Conservation (phyloP, 2,329 filamentous ascomycete genomes). For the Furcasterigmium furcatum region DNA sequence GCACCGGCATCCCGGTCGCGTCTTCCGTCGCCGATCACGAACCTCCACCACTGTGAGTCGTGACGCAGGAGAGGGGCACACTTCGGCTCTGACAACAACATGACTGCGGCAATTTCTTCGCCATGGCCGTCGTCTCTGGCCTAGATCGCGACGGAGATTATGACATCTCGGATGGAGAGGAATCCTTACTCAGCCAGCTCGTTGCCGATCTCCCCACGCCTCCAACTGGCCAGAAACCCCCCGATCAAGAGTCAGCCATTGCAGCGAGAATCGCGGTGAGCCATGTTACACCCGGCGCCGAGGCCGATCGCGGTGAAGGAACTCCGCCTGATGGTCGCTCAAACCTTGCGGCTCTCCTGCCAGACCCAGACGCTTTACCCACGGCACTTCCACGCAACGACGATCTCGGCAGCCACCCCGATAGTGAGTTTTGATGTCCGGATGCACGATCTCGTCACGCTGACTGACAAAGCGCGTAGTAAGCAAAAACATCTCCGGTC, state of each 20-base stretch:
- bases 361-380: slow-evolving; percentile 4
- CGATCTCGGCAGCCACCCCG: slow-evolving; percentile 40
- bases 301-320: no score
- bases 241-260: background rate
- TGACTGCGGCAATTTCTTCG: background rate
- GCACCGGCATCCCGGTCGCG: background rate
- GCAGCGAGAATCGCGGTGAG: background rate
- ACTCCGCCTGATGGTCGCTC: background rate
- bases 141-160: slow-evolving; percentile 41
- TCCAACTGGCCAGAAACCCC: slow-evolving; percentile 1
- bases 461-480: slow-evolving; percentile 69
- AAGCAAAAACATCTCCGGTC: slow-evolving; percentile 36
- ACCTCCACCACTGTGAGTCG: background rate
- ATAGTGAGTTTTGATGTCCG: slow-evolving; percentile 39
- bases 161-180: slow-evolving; percentile 43
- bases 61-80: background rate
- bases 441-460: slow-evolving; percentile 20
- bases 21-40: background rate
- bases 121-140: slow-evolving; percentile 6
- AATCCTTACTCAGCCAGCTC: slow-evolving; percentile 33
- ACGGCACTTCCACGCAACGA: slow-evolving; percentile 14
- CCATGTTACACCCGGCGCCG: no score
- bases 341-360: background rate
- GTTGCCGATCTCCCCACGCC: slow-evolving; percentile 15
- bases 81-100: background rate